Evolutionary conservation across 2,329 filamentous ascomycete species (phyloP).

Genomic region (Stachybotrys elegans): DNA sequence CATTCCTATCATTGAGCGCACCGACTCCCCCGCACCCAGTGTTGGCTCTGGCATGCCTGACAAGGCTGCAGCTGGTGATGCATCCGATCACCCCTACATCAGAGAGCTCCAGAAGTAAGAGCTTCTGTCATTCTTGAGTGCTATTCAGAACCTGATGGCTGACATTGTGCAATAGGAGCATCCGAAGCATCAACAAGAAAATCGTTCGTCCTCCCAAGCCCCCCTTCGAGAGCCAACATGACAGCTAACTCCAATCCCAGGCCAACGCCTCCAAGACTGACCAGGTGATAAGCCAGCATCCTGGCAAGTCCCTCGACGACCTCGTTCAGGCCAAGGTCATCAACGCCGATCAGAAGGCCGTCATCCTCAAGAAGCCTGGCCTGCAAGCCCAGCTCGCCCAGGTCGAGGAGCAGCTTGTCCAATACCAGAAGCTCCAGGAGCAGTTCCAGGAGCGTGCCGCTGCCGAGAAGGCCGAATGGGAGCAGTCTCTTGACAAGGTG

Average conservation of each 20-base stretch:
- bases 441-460: constrained; percentile 61
- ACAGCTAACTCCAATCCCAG: constrained; percentile 32
- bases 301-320: constrained; percentile 66
- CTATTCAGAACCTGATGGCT: constrained; percentile 7
- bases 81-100: constrained; percentile 71
- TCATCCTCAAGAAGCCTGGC: constrained; percentile 70
- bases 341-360: constrained; percentile 74
- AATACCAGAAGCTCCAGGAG: constrained; percentile 70
- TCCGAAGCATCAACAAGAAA: constrained; percentile 92
- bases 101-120: constrained; percentile 86
- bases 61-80: constrained; percentile 50
- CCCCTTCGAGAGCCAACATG: constrained; percentile 9
- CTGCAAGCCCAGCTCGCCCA: constrained; percentile 64
- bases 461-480: constrained; percentile 54
- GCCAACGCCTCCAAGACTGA: constrained; percentile 70
- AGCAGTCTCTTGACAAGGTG: constrained; percentile 52
- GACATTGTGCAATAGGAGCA: constrained; percentile 53
- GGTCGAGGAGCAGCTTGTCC: constrained; percentile 67
- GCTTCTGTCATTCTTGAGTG: not conserved
- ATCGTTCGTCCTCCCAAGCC: constrained; percentile 56
- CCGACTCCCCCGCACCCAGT: constrained; percentile 51
- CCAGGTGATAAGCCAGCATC: constrained; percentile 61
- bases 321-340: constrained; percentile 67
- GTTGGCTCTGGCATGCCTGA: constrained; percentile 39
- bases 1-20: constrained; percentile 44